These are phyloP conservation scores for Pleurotus eryngii DNA, from an alignment of 768 basidiomycete species.

Conservation along the genomic window DNA sequence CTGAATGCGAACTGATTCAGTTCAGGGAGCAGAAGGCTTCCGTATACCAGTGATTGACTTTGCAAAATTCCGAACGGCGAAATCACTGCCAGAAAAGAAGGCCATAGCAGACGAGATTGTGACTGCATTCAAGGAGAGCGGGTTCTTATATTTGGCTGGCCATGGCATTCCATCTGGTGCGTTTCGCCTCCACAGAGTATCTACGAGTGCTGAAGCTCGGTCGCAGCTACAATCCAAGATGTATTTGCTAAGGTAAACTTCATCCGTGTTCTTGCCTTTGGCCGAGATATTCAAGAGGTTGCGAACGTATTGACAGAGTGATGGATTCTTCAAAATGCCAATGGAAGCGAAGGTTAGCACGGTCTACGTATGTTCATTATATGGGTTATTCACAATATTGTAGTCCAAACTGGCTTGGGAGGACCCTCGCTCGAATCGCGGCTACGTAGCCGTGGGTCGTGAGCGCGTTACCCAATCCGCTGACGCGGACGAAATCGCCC, in stretches of 20 bases:
- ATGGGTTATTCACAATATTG: neutral
- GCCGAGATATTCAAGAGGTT: too few species aligned
- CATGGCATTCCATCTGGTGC: constrained; percentile 63
- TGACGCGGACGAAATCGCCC: constrained; percentile 69
- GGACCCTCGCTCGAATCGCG: constrained; percentile 81
- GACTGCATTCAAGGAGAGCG: constrained; percentile 73
- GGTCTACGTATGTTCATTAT: neutral
- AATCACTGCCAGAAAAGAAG: constrained; percentile 53
- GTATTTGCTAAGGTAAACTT: constrained; percentile 61
- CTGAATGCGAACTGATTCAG: neutral
- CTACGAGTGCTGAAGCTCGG: neutral
- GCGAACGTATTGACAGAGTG: constrained; percentile 50
- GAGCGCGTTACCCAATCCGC: constrained; percentile 78
- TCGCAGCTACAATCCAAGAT: constrained; percentile 44
- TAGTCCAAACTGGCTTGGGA: constrained; percentile 74
- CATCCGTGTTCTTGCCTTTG: neutral
- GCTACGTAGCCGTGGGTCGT: constrained; percentile 77
- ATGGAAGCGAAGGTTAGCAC: constrained; percentile 51
- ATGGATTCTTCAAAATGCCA: constrained; percentile 70
- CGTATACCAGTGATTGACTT: constrained; percentile 81
- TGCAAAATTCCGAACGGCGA: constrained; percentile 53
- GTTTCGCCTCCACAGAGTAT: constrained; percentile 8
- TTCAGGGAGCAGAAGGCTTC: constrained; percentile 27
- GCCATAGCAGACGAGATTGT: constrained; percentile 66
- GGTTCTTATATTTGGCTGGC: constrained; percentile 74